Conservation (phyloP, 176 grass and related monocot genomes). For the Bothriochloa decipiens region DNA sequence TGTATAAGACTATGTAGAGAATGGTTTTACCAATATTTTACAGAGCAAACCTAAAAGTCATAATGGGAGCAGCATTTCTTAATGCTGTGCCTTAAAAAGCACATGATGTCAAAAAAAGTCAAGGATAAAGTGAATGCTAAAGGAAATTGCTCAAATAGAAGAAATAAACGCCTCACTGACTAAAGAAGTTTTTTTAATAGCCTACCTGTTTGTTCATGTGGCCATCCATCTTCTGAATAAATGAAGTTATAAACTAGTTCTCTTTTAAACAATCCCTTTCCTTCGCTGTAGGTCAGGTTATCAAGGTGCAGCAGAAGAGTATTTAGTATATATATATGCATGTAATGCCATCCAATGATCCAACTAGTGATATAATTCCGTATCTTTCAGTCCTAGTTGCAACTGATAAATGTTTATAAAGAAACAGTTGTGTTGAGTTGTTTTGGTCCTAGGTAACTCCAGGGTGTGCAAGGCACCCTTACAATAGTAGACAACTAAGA, state of each 20-base stretch:
- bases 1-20: not conserved
- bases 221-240: slow-evolving; percentile 18
- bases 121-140: slow-evolving; percentile 8
- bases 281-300: not conserved
- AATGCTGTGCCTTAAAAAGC: not conserved
- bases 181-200: not conserved
- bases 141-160: not conserved
- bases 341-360: not conserved
- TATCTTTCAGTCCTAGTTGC: not conserved
- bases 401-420: not conserved
- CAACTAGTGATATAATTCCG: not conserved
- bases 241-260: slow-evolving; percentile 3
- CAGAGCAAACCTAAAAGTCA: not conserved
- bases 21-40: not conserved
- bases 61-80: slow-evolving; percentile 4
- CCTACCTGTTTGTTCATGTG: not conserved
- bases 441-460: slow-evolving; percentile 7
- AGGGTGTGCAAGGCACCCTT: not conserved
- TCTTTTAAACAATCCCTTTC: too few relatives aligned
- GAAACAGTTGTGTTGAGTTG: not conserved
- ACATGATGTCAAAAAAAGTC: not conserved
- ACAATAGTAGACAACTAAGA: not conserved
- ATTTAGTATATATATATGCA: not conserved
- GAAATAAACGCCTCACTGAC: not conserved
- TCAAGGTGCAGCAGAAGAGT: not conserved